phyloP scores from a whole-genome alignment of 2,329 filamentous ascomycete genomes.

The Penicillium carneum region DNA sequence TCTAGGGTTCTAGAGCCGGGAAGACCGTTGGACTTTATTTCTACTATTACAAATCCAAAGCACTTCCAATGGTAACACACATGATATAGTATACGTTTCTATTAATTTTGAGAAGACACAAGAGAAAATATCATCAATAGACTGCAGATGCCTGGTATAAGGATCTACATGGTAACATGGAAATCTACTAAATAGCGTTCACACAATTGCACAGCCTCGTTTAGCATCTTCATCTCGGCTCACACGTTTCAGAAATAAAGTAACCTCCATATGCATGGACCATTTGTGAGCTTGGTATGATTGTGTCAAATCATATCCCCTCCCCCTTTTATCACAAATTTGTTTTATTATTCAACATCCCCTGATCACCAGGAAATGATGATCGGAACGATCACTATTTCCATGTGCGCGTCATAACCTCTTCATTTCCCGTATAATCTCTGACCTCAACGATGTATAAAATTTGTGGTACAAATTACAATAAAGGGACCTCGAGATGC shows the following conservation, averaged over 20 bases:
- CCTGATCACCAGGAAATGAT: conserved; percentile 19
- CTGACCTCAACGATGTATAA: neutral
- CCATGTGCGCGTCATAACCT: conserved; percentile 16
- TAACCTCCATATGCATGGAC: conserved; percentile 3
- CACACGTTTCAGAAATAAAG: conserved; percentile 21
- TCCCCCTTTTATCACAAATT: neutral
- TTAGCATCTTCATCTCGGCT: conserved; percentile 4
- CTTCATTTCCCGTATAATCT: neutral
- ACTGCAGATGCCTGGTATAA: neutral
- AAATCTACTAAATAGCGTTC: conserved; percentile 21
- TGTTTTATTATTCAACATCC: neutral
- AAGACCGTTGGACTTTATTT: neutral
- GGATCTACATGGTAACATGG: conserved; percentile 15
- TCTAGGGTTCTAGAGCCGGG: neutral
- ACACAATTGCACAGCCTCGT: conserved; percentile 28
- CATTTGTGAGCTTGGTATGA: conserved; percentile 10
- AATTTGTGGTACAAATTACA: neutral
- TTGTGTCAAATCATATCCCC: neutral
- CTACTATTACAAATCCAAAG: neutral
- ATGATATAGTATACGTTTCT: neutral
- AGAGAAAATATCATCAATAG: neutral
- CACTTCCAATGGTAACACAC: neutral
- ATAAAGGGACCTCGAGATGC: neutral
- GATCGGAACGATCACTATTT: conserved; percentile 18
- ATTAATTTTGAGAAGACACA: neutral